Evolutionary conservation across 1,139 yeast genomes (phyloP).

Genomic region (Debaryomycetaceae sp.): DNA sequence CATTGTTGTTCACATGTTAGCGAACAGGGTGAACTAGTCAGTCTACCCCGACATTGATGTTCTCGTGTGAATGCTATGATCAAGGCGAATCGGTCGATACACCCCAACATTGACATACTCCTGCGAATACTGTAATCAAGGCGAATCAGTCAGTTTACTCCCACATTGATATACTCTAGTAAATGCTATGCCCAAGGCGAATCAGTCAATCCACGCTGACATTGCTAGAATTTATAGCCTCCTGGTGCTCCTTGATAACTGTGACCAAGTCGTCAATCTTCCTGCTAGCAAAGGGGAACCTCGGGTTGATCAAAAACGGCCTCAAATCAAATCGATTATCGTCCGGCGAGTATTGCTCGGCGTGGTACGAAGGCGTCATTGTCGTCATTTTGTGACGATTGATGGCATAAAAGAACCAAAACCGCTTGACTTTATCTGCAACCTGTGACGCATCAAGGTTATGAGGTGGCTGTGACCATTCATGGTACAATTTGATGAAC

Average conservation of each 20-base stretch:
- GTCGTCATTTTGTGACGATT: slow-evolving; percentile 97
- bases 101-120: too few species aligned
- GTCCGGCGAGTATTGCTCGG: slow-evolving; percentile 96
- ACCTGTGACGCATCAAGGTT: slow-evolving; percentile 70
- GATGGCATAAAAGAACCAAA: slow-evolving; percentile 87
- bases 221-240: slow-evolving; percentile 12
- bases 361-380: slow-evolving; percentile 92
- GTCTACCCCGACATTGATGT: too few species aligned
- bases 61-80: too few species aligned
- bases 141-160: too few species aligned
- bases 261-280: slow-evolving; percentile 73
- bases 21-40: too few species aligned
- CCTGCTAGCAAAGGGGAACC: slow-evolving; percentile 81
- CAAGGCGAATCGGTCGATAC: too few species aligned
- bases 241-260: slow-evolving; percentile 30
- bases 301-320: slow-evolving; percentile 87
- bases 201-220: slow-evolving; percentile 6
- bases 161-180: too few species aligned
- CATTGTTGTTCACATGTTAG: too few species aligned
- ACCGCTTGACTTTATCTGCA: slow-evolving; percentile 84
- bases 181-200: too few species aligned
- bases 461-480: slow-evolving; percentile 69
- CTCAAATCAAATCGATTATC: slow-evolving; percentile 92
- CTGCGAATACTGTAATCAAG: too few species aligned
- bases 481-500: slow-evolving; percentile 82